phyloP scores from a whole-genome alignment of 2,329 filamentous ascomycete genomes.

The Calonectria leucothoes region DNA sequence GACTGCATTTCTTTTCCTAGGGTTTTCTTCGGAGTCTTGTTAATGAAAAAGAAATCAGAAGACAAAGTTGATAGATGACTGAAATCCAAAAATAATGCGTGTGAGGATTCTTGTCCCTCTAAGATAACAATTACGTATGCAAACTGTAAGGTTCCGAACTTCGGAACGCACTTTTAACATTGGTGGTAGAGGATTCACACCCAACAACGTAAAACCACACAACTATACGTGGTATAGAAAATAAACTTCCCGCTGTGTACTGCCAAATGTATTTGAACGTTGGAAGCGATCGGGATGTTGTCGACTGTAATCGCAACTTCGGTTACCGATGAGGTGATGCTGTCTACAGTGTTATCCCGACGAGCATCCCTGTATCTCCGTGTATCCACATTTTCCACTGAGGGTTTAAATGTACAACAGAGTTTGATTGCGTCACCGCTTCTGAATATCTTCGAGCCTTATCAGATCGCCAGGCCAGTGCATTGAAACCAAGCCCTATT shows the following conservation, averaged over 20 bases:
- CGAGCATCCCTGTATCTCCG: background rate
- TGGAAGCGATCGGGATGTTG: no score
- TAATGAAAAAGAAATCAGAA: no score
- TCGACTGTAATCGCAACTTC: background rate
- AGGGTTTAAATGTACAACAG: background rate
- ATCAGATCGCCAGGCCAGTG: background rate
- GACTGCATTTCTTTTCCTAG: no score
- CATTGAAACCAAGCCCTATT: background rate
- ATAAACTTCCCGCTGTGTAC: background rate
- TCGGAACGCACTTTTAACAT: background rate
- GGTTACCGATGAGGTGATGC: background rate
- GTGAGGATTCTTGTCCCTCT: no score
- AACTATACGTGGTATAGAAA: background rate
- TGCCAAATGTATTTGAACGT: background rate
- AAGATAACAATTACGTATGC: no score
- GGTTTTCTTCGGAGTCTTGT: no score
- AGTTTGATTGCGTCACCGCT: background rate
- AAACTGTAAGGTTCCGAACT: background rate
- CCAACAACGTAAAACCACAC: background rate
- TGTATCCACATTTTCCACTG: background rate
- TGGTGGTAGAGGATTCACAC: background rate
- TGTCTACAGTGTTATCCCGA: conserved; percentile 4
- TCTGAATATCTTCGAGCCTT: background rate
- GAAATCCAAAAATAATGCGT: no score
- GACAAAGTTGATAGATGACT: no score